Evolutionary conservation across 73 alveolate species (phyloP).

Genomic region (Paramecium sexaurelia): DNA sequence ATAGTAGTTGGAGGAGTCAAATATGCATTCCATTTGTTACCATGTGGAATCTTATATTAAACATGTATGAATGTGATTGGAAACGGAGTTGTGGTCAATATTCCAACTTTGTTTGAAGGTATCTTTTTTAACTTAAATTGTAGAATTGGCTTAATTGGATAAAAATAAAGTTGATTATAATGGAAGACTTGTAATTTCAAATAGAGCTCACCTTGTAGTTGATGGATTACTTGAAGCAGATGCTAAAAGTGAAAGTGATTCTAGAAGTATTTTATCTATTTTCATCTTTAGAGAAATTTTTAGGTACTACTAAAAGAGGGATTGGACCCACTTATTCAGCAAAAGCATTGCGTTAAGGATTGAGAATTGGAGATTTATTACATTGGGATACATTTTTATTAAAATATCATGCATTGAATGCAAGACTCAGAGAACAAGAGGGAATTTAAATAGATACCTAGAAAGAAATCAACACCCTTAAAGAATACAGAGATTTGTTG

Average conservation of each 20-base stretch:
- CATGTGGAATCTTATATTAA: conserved; percentile 94
- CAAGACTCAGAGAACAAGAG: conserved; percentile 60
- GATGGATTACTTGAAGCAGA: conserved; percentile 64
- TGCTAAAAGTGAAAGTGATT: conserved; percentile 64
- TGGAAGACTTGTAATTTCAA: conserved; percentile 77
- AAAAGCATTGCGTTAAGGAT: conserved; percentile 86
- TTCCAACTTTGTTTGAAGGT: conserved; percentile 72
- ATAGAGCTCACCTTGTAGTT: conserved; percentile 88
- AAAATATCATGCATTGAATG: conserved; percentile 68
- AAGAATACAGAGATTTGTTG: conserved; percentile 73
- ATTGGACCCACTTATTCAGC: conserved; percentile 97
- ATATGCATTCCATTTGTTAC: conserved; percentile 95
- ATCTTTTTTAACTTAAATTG: not conserved
- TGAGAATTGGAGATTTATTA: conserved; percentile 89
- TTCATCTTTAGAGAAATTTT: conserved; percentile 45
- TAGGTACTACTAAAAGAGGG: conserved; percentile 97
- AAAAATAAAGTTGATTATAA: conserved; percentile 74
- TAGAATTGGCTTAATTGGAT: conserved; percentile 82
- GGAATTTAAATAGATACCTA: conserved; percentile 59
- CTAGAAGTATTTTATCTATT: conserved; percentile 48
- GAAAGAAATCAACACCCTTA: conserved; percentile 74
- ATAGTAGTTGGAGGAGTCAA: conserved; percentile 88
- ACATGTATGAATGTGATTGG: conserved; percentile 88
- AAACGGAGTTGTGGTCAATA: conserved; percentile 93
- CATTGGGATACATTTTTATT: conserved; percentile 85